Conservation (phyloP, 768 basidiomycete species). For the Tubosaeta sp. region DNA sequence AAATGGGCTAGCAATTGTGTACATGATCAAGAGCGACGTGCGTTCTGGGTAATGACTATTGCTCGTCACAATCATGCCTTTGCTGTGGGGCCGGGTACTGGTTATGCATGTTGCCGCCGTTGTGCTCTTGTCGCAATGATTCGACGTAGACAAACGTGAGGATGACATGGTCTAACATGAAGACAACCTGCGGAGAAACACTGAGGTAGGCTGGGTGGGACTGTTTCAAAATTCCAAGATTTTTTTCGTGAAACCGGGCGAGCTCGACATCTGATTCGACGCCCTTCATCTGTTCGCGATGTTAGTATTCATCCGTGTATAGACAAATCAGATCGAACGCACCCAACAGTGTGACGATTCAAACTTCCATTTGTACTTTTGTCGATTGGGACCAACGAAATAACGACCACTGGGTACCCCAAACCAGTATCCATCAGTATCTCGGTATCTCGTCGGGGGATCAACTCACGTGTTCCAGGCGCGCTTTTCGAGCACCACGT, state of each 20-base stretch:
- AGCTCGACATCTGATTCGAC: constrained; percentile 12
- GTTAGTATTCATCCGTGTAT: not conserved
- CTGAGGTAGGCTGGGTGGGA: constrained; percentile 23
- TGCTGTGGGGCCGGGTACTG: too few relatives aligned
- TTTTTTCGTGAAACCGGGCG: constrained; percentile 23
- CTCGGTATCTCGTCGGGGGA: not conserved
- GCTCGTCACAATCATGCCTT: not conserved
- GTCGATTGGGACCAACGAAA: constrained; percentile 30
- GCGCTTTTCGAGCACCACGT: constrained; percentile 12
- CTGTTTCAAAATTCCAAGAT: constrained; percentile 16
- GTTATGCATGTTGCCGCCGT: not conserved
- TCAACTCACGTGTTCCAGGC: constrained; percentile 16
- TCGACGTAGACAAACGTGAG: constrained; percentile 25
- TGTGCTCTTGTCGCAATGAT: constrained; percentile 11
- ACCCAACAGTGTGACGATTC: constrained; percentile 25
- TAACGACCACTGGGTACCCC: constrained; percentile 26
- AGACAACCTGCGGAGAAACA: constrained; percentile 11
- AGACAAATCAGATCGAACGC: not conserved
- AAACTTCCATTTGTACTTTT: constrained; percentile 32
- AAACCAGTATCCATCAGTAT: not conserved
- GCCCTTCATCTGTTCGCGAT: constrained; percentile 16
- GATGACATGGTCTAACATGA: constrained; percentile 25
- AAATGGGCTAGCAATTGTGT: too few relatives aligned
- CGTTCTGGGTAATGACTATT: too few relatives aligned
- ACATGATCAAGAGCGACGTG: too few relatives aligned